Base-by-base conservation (phyloP, 345 rosid genomes). In the Abelmoschus esculentus region DNA sequence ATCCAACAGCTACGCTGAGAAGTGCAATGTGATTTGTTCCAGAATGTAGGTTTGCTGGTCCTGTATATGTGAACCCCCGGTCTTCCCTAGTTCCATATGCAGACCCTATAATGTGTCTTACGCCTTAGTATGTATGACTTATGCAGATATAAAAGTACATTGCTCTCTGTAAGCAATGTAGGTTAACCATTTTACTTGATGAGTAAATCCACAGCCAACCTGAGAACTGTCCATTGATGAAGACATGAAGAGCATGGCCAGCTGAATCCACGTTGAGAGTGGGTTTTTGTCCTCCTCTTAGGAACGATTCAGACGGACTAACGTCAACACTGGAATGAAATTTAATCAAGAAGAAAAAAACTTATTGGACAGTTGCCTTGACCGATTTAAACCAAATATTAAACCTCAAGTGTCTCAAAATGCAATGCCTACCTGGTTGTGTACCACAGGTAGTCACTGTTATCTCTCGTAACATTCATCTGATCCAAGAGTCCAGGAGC, bases 401-500 rank as follows among this genome's bases (percentile, higher is more conserved):
- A 49, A 49, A 4, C 17, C 56, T 52, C 22, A 5, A 40, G 49
- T n/a, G 56, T 52, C 18, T 3, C 59, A 28, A 18, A 53, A 64
- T 55, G 61, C 66, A 36, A 38, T 15, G 44, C 55, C 83, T 68
- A 89, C 98, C 91, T 89, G 53, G 96, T 93, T 72, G 80, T 79
- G 81, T 95, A 95, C 99, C 99, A 95, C 8, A 95, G 83, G 72
- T 95, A 95, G 78, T 95, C 99, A 79, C 89, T 91, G 42, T 73
- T 74, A 83, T 95, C 99, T 82, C 97, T 79, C 14, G 99, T 95
- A 69, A 86, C 77, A 70, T 91, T 87, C 76, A 95, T 75, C 83
- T 95, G 99, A 66, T 95, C 99, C 78, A 87, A 74, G 66, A 95
- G 87, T 64, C 99, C 99, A 69, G 18, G 38, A 18, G 88, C 81